Conservation (phyloP, 208 protist species). For the Trichomonas vaginalis region DNA sequence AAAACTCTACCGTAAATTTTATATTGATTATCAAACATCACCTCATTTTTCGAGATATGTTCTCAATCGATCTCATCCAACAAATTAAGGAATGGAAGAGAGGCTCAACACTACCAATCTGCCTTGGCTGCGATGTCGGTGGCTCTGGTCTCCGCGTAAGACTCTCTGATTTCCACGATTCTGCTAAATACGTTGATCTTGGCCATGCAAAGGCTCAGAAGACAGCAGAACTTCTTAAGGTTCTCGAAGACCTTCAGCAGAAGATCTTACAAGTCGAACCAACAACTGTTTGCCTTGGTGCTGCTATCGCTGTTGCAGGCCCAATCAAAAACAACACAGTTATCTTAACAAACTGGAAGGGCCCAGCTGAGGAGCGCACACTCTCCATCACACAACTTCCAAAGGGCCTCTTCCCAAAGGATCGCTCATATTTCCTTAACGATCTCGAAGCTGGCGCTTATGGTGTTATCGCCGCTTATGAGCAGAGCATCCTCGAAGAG, state of each 20-base stretch:
- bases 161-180: not conserved
- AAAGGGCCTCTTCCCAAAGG: not conserved
- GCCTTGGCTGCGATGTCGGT: not conserved
- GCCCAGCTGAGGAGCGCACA: not conserved
- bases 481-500: not conserved
- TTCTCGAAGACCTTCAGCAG: not conserved
- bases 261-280: not conserved
- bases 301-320: not conserved
- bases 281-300: not conserved
- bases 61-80: not conserved
- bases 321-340: not conserved
- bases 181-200: not conserved
- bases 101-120: not conserved
- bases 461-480: not conserved
- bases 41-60: not conserved
- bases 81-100: not conserved
- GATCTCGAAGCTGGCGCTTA: conserved; percentile 9
- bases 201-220: not conserved
- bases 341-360: not conserved
- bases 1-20: no score
- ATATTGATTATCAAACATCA: no score
- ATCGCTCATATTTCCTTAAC: not conserved
- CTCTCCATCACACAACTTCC: not conserved
- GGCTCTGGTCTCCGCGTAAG: not conserved
- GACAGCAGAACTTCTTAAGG: not conserved